These are phyloP conservation scores for Megacollybia platyphylla DNA, from an alignment of 1,284 basidiomycete species.

Conservation along the genomic window DNA sequence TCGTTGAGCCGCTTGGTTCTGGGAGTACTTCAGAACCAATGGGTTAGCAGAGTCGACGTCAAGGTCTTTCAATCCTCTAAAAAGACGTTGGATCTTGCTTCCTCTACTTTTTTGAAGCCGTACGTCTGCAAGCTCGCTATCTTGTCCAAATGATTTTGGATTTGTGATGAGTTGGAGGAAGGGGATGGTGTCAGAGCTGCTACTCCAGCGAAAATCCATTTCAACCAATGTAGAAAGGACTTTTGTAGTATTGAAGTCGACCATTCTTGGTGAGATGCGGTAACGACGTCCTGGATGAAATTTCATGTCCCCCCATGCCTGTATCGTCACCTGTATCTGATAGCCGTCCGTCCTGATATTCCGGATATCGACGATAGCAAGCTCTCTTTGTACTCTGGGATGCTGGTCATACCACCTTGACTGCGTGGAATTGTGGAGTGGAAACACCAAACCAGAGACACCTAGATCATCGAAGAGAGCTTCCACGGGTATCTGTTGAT, in stretches of 20 bases:
- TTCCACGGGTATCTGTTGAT: constrained; percentile 24
- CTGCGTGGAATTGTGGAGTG: constrained; percentile 23
- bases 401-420: constrained; percentile 24
- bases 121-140: constrained; percentile 8
- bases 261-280: constrained; percentile 31
- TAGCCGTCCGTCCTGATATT: constrained; percentile 19
- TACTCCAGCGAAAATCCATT: constrained; percentile 21
- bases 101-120: constrained; percentile 18
- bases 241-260: constrained; percentile 36
- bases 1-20: constrained; percentile 26
- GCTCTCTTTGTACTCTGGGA: constrained; percentile 18
- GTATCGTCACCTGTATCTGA: constrained; percentile 20
- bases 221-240: constrained; percentile 30
- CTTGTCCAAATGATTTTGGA: constrained; percentile 22
- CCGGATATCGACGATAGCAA: constrained; percentile 26
- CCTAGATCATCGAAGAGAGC: constrained; percentile 31
- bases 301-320: constrained; percentile 21
- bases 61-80: constrained; percentile 21
- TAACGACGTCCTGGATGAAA: constrained; percentile 20
- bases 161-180: constrained; percentile 29
- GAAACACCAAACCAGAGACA: constrained; percentile 29
- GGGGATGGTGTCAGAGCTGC: constrained; percentile 14
- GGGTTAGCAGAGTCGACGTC: constrained; percentile 18
- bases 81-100: constrained; percentile 20
- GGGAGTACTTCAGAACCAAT: constrained; percentile 29